Base-by-base conservation (phyloP, 768 basidiomycete genomes). In the Suillus occidentalis region DNA sequence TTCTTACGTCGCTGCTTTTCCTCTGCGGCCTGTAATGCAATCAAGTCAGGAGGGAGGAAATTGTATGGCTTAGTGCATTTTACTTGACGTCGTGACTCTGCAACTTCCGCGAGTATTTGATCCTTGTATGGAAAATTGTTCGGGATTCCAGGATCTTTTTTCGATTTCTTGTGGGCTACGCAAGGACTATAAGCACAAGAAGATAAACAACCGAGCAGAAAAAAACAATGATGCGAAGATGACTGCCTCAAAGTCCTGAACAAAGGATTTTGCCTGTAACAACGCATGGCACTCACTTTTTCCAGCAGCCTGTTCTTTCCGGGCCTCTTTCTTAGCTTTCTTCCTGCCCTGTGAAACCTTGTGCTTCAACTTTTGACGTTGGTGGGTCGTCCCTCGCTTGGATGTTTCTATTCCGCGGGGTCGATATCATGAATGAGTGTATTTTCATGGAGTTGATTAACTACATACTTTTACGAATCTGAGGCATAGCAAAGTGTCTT, bases 91-190 rank as follows among this genome's bases (percentile, higher is more conserved):
- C 94, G 87, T 72, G 92, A 85, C 70, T 92, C 91, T 53, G 89
- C 89, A 60, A 97, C 84, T 72, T 98, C 95, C 6, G 94, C 95
- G 36, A 98, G 81, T 67, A 98, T 90, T 77, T 94, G 89, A 71
- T 96, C 95, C 78, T 97, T 98, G 83, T 89, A 95, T 5, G 94
- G 95, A 79, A 95, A 95, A 65, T 87, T 89, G 77, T 91, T 96
- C 8, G 95, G 95, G 68, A 97, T 95, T 53, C 95, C 95, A 37
- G 92, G 94, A 75, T 98, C 95, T 76, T 94, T 95, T 67, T 70
- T 77, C 9, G 73, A 75, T 63, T 75, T 75, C 72, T 86, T 84
- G 66, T 89, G 86, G 76, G 91, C 91, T 92, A 67, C 4, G 49
- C 14, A 36, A 61, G 52, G 59, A n/a, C 31, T 34, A 31, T 45